A percentile compares a stretch with the other conserved stretches of the same genome.
phyloP scores from a whole-genome alignment of 1,284 basidiomycete species.

The Malassezia equina region DNA sequence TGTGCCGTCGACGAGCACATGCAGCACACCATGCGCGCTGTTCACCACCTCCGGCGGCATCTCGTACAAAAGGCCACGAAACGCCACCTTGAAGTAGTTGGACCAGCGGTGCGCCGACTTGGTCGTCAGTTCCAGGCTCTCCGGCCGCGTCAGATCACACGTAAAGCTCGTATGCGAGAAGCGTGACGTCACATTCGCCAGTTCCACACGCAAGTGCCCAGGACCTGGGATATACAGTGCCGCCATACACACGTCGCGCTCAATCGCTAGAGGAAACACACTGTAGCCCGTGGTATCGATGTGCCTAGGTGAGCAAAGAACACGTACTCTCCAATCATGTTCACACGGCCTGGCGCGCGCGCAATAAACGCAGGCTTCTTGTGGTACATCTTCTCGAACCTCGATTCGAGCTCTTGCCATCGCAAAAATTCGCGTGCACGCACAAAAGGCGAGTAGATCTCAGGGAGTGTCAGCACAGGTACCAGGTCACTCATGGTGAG shows the following conservation, averaged over 20 bases:
- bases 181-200: slow-evolving; percentile 30
- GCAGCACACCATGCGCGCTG: slow-evolving; percentile 16
- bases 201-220: slow-evolving; percentile 12
- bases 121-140: slow-evolving; percentile 25
- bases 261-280: slow-evolving; percentile 44
- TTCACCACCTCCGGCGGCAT: slow-evolving; percentile 17
- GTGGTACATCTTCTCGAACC: slow-evolving; percentile 21
- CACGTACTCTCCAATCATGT: slow-evolving; percentile 43
- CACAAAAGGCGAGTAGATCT: slow-evolving; percentile 31
- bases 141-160: slow-evolving; percentile 21
- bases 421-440: slow-evolving; percentile 25
- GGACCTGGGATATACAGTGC: slow-evolving; percentile 20
- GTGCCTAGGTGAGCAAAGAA: slow-evolving; percentile 14
- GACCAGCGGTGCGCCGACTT: slow-evolving; percentile 39
- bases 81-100: slow-evolving; percentile 46
- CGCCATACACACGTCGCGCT: slow-evolving; percentile 46
- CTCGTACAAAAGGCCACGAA: slow-evolving; percentile 40
- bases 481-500: slow-evolving; percentile 23
- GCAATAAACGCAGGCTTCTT: slow-evolving; percentile 35
- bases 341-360: slow-evolving; percentile 43
- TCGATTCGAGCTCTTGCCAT: slow-evolving; percentile 25
- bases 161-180: slow-evolving; percentile 27
- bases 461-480: slow-evolving; percentile 29
- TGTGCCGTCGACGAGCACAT: slow-evolving; percentile 41
- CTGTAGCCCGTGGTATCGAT: slow-evolving; percentile 44